Conservation (phyloP, 441 rosid species). For the Populus hybrid region DNA sequence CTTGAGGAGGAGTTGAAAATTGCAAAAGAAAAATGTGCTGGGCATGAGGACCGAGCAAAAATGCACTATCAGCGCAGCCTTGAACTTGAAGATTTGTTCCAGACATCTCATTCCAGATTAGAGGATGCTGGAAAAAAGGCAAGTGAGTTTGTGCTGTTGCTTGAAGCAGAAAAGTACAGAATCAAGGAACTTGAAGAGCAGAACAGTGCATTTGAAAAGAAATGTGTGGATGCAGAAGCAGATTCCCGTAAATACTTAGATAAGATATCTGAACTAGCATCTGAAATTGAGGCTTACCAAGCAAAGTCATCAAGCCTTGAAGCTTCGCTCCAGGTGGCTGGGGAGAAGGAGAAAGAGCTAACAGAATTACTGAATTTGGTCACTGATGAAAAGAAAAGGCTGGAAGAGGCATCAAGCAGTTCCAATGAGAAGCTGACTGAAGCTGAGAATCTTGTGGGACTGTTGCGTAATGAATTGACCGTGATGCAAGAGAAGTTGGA, state of each 20-base stretch:
- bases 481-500: slow-evolving; percentile 61
- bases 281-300: slow-evolving; percentile 72
- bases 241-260: slow-evolving; percentile 46
- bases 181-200: slow-evolving; percentile 95
- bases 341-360: slow-evolving; percentile 61
- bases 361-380: slow-evolving; percentile 50
- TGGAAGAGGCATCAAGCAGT: slow-evolving; percentile 53
- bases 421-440: slow-evolving; percentile 56
- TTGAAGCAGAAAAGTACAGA: slow-evolving; percentile 78
- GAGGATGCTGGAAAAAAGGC: slow-evolving; percentile 73
- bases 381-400: slow-evolving; percentile 60
- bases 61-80: slow-evolving; percentile 75
- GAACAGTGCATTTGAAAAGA: slow-evolving; percentile 60
- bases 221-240: slow-evolving; percentile 57
- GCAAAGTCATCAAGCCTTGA: slow-evolving; percentile 71
- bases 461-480: slow-evolving; percentile 63
- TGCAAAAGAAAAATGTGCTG: slow-evolving; percentile 52
- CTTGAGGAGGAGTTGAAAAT: slow-evolving; percentile 62
- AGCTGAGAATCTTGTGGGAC: slow-evolving; percentile 63
- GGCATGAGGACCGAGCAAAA: slow-evolving; percentile 75
- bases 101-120: slow-evolving; percentile 69
- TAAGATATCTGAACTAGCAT: slow-evolving; percentile 58
- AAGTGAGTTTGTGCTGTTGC: slow-evolving; percentile 82
- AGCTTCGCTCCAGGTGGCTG: slow-evolving; percentile 56
- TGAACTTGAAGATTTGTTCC: slow-evolving; percentile 82